Conservation (phyloP, 2,329 filamentous ascomycete species). For the Huntiella savannae region DNA sequence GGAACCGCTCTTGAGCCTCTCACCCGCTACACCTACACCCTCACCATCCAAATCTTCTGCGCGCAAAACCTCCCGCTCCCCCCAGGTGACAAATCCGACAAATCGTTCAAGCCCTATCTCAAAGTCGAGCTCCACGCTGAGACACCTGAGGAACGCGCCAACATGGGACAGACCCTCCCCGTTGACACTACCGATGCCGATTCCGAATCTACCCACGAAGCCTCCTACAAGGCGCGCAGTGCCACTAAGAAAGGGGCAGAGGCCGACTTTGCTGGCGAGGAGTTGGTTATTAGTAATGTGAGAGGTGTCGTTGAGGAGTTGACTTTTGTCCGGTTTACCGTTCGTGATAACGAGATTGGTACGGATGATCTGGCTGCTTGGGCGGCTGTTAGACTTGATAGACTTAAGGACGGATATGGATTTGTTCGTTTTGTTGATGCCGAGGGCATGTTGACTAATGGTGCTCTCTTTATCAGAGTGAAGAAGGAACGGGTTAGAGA, state of each 20-base stretch:
- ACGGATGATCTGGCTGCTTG: conserved; percentile 67
- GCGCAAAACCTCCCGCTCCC: conserved; percentile 59
- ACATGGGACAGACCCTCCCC: conserved; percentile 21
- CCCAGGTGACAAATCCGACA: conserved; percentile 26
- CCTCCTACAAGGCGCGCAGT: conserved; percentile 39
- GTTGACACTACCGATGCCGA: conserved; percentile 12
- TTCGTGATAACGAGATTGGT: conserved; percentile 71
- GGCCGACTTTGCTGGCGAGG: conserved; percentile 42
- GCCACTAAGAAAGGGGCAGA: conserved; percentile 37
- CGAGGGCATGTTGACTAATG: conserved; percentile 44
- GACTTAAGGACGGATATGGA: conserved; percentile 55
- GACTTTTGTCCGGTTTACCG: conserved; percentile 61
- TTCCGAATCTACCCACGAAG: conserved; percentile 19
- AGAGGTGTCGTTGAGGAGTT: conserved; percentile 45
- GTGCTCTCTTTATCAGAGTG: conserved; percentile 55
- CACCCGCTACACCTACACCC: conserved; percentile 39
- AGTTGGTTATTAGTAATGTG: conserved; percentile 35
- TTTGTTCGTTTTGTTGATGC: conserved; percentile 59
- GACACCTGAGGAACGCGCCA: conserved; percentile 28
- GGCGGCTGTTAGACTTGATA: conserved; percentile 73
- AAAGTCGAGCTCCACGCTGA: conserved; percentile 74
- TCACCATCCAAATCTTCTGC: conserved; percentile 56
- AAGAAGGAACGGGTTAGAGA: conserved; percentile 31
- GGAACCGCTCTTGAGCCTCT: conserved; percentile 14
- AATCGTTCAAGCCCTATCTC: conserved; percentile 58